A percentile compares a stretch with the other conserved stretches of the same genome.
Evolutionary conservation across 306 rosid species (phyloP).

Genomic region (Inga leiocalycina): DNA sequence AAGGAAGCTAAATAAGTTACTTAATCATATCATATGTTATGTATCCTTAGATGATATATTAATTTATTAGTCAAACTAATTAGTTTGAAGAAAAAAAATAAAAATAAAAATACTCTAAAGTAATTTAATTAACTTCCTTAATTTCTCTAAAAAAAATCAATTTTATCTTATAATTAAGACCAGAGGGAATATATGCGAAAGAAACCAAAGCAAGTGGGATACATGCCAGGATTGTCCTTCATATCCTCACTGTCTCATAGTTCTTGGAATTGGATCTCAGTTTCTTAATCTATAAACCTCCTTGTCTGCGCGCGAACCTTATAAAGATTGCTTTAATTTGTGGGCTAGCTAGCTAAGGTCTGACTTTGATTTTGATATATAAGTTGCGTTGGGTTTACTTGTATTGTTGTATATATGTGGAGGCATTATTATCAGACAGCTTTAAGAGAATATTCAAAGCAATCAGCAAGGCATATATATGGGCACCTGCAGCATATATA

Average conservation of each 20-base stretch:
- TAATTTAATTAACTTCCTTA: no score
- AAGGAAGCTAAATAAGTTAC: no score
- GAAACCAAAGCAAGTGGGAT: not conserved
- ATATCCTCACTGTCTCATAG: not conserved
- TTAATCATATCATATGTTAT: no score
- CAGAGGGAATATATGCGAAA: not conserved
- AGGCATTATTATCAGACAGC: not conserved
- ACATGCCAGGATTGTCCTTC: not conserved
- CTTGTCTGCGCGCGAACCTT: not conserved
- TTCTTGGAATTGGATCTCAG: not conserved
- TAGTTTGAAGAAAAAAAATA: no score
- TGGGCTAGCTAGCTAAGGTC: not conserved
- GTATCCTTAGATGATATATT: no score
- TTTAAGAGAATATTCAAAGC: not conserved
- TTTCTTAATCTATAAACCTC: not conserved
- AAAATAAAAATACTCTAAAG: no score
- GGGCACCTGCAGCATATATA: not conserved
- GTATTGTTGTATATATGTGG: not conserved
- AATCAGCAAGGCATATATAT: not conserved
- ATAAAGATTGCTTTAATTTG: not conserved
- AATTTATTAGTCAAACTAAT: no score
- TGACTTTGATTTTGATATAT: not conserved
- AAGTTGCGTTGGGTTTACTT: not conserved
- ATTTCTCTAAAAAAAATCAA: no score
- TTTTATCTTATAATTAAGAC: no score